Conservation (phyloP, 2,329 filamentous ascomycete genomes). For the Pseudocercospora cruenta region DNA sequence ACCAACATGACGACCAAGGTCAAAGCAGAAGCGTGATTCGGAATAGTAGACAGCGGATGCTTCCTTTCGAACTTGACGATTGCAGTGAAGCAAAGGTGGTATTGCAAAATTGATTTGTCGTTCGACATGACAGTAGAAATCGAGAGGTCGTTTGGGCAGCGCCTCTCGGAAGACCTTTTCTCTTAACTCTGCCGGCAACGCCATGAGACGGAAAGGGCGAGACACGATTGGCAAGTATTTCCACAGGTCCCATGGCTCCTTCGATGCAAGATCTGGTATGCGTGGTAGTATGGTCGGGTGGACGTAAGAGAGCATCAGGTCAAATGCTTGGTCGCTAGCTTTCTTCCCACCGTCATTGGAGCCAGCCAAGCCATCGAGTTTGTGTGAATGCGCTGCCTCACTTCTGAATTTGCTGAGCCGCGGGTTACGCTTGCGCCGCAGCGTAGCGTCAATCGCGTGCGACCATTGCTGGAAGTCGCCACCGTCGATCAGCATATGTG, state of each 20-base stretch:
- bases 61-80: not conserved
- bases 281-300: not conserved
- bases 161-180: not conserved
- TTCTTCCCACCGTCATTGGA: not conserved
- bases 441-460: not conserved
- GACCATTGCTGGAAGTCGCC: not conserved
- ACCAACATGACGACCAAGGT: not conserved
- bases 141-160: too few relatives aligned
- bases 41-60: not conserved
- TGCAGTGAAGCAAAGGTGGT: not conserved
- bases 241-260: not conserved
- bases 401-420: not conserved
- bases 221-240: not conserved
- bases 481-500: not conserved
- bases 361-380: not conserved
- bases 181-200: not conserved
- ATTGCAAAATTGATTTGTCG: not conserved
- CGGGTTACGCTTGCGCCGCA: not conserved
- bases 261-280: not conserved
- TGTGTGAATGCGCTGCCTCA: not conserved
- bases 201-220: not conserved
- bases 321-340: not conserved
- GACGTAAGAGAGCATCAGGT: not conserved
- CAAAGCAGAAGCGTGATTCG: not conserved
- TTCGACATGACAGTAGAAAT: not conserved